A percentile compares a stretch with the other conserved stretches of the same genome.
Evolutionary conservation across 805 yeast species (phyloP).

Genomic region (Pichia membranifaciens): DNA sequence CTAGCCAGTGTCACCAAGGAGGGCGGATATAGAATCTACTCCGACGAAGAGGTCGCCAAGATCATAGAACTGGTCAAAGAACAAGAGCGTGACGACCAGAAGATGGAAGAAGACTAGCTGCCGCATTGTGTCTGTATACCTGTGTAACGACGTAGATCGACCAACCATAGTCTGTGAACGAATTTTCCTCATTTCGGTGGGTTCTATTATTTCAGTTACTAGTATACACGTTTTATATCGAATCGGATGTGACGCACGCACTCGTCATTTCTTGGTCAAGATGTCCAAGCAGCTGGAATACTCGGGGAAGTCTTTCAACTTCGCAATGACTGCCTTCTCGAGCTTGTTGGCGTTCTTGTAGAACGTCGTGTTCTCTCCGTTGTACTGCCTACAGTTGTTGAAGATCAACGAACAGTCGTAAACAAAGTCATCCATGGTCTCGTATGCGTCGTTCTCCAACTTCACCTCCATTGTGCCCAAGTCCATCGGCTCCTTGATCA

Average conservation of each 20-base stretch:
- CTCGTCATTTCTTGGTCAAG: conserved; percentile 17
- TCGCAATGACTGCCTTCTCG: conserved; percentile 79
- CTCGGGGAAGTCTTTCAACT: conserved; percentile 87
- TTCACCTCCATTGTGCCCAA: conserved; percentile 91
- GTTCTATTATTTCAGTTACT: background rate
- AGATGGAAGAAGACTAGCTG: conserved; percentile 9
- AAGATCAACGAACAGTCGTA: conserved; percentile 83
- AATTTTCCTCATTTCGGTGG: no score
- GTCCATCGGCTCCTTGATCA: conserved; percentile 98
- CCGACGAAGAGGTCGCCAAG: conserved; percentile 74
- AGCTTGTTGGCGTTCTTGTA: conserved; percentile 90
- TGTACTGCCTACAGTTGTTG: conserved; percentile 87
- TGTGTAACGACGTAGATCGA: background rate
- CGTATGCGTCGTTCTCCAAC: conserved; percentile 86
- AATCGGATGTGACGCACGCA: background rate
- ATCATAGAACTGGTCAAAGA: conserved; percentile 74
- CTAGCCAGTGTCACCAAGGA: conserved; percentile 86
- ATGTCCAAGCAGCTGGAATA: conserved; percentile 74
- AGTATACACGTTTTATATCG: conserved; percentile 2
- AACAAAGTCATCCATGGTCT: conserved; percentile 83
- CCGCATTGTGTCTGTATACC: background rate
- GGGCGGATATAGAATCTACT: conserved; percentile 79
- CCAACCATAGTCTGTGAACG: background rate
- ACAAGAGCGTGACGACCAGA: conserved; percentile 43
- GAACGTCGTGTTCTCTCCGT: conserved; percentile 91